phyloP scores from a whole-genome alignment of 2,329 filamentous ascomycete genomes.

The Fusarium illudens region DNA sequence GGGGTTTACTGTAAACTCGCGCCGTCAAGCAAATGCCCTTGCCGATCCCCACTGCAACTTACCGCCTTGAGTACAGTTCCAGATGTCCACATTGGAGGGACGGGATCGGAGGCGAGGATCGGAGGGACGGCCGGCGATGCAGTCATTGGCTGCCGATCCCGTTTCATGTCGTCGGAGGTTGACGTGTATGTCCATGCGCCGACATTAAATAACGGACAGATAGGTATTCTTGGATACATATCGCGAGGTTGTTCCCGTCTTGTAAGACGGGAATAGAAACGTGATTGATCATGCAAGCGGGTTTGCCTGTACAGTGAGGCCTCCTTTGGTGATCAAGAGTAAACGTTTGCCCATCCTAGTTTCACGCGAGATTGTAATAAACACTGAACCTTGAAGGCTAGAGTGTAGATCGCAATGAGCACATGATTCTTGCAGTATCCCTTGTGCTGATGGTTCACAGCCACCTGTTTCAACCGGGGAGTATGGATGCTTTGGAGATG shows the following conservation, averaged over 20 bases:
- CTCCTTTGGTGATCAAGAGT: not conserved
- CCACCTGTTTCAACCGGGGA: not conserved
- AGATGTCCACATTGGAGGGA: constrained; percentile 8
- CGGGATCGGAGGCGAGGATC: constrained; percentile 17
- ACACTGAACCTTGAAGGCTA: not conserved
- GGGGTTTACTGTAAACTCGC: not conserved
- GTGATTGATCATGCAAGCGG: not conserved
- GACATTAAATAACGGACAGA: not conserved
- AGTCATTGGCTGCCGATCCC: constrained; percentile 28
- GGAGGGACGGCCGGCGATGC: constrained; percentile 2
- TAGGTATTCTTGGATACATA: constrained; percentile 11
- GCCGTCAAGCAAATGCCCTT: constrained; percentile 17
- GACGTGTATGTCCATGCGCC: not conserved
- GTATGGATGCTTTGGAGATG: not conserved
- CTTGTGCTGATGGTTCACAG: not conserved
- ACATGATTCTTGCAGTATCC: constrained; percentile 1
- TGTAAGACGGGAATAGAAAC: constrained; percentile 22
- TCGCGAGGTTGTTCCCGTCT: constrained; percentile 8
- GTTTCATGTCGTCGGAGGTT: constrained; percentile 29
- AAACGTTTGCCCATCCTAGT: constrained; percentile 1
- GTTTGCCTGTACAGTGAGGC: constrained; percentile 8
- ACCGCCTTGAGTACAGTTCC: constrained; percentile 13
- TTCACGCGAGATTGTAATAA: not conserved
- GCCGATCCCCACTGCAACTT: constrained; percentile 37
- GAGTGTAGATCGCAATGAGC: constrained; percentile 28